Conservation (phyloP, 768 basidiomycete species). For the Auriscalpium orientale region DNA sequence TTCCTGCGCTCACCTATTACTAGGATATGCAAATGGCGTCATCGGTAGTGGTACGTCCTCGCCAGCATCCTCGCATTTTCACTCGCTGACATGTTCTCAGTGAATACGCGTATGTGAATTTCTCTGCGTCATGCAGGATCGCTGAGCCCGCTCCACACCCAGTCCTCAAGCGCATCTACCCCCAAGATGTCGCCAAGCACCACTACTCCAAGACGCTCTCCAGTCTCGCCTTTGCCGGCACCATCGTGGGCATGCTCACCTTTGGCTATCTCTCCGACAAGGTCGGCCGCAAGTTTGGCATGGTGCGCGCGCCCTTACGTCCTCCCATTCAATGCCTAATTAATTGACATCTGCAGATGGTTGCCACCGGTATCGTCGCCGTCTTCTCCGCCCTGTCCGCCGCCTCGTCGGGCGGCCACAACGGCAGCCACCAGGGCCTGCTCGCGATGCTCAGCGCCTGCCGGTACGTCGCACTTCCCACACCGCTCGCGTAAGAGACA, state of each 20-base stretch:
- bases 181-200: conserved; percentile 37
- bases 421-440: conserved; percentile 52
- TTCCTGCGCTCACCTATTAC: background rate
- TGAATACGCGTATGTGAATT: conserved; percentile 52
- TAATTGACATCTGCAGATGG: conserved; percentile 41
- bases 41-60: conserved; percentile 61
- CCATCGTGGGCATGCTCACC: conserved; percentile 74
- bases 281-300: conserved; percentile 67
- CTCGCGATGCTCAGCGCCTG: conserved; percentile 74
- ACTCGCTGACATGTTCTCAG: conserved; percentile 25
- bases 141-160: conserved; percentile 5
- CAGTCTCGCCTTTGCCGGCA: conserved; percentile 77
- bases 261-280: conserved; percentile 86
- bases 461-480: conserved; percentile 37
- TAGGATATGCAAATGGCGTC: conserved; percentile 76
- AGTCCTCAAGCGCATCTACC: conserved; percentile 70
- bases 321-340: background rate
- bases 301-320: conserved; percentile 40
- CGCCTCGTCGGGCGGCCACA: conserved; percentile 72
- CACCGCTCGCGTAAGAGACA: background rate
- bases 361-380: conserved; percentile 75
- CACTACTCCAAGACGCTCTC: conserved; percentile 59
- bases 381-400: conserved; percentile 81
- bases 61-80: background rate
- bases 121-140: background rate